Percentiles rank a stretch among this genome's conserved stretches.
These are phyloP conservation scores for Diaporthe helianthi DNA, from an alignment of 2,329 filamentous ascomycete genomes.

Conservation along the genomic window DNA sequence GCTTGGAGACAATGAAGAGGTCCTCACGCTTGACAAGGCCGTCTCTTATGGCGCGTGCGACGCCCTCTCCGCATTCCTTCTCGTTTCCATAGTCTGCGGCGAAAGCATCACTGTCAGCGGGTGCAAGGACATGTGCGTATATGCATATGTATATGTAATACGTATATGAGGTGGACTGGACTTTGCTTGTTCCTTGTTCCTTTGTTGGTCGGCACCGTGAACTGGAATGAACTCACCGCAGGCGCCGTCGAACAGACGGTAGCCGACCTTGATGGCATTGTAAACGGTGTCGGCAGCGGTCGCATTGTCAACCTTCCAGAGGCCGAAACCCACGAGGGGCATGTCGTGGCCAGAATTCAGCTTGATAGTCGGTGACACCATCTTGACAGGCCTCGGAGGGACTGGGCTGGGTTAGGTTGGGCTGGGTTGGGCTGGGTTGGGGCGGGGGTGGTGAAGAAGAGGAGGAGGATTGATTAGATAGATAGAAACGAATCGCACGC, in stretches of 20 bases:
- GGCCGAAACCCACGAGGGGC: slow-evolving; percentile 78
- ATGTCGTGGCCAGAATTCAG: slow-evolving; percentile 72
- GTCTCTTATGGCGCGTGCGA: slow-evolving; percentile 80
- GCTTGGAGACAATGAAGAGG: slow-evolving; percentile 91
- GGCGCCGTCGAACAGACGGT: slow-evolving; percentile 67
- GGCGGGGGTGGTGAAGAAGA: too few species aligned
- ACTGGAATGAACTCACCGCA: slow-evolving; percentile 56
- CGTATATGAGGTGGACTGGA: neutral
- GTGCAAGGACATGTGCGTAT: neutral
- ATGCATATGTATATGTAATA: too few species aligned
- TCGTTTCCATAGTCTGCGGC: slow-evolving; percentile 81
- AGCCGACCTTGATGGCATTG: slow-evolving; percentile 72
- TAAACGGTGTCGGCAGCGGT: slow-evolving; percentile 79
- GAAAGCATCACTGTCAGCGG: slow-evolving; percentile 6
- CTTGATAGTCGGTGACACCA: slow-evolving; percentile 53
- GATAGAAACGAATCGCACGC: neutral
- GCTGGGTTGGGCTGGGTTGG: neutral
- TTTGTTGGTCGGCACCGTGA: too few species aligned
- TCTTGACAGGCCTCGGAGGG: neutral
- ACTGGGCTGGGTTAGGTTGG: neutral
- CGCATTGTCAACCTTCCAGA: slow-evolving; percentile 84
- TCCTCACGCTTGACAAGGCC: slow-evolving; percentile 84
- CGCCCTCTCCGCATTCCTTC: slow-evolving; percentile 76
- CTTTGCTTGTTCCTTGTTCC: too few species aligned
- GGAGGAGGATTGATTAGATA: neutral